A percentile compares a stretch with the other conserved stretches of the same genome.
Evolutionary conservation across 1,284 basidiomycete species (phyloP).

Genomic region (Fistulinella staudtii): DNA sequence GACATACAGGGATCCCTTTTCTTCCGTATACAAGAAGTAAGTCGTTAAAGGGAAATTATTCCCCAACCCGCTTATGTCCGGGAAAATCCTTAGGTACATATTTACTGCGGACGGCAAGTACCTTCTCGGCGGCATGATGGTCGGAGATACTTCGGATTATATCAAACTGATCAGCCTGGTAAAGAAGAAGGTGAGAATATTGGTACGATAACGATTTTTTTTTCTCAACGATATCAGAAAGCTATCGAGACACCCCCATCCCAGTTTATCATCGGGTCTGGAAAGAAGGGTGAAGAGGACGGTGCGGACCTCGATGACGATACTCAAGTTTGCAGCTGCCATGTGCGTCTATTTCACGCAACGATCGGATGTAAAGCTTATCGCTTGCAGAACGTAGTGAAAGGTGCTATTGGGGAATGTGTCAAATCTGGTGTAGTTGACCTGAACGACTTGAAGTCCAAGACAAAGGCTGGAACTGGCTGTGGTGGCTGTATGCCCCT

Average conservation of each 20-base stretch:
- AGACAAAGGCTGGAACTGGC: conserved; percentile 70
- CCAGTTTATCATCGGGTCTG: conserved; percentile 63
- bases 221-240: conserved; percentile 40
- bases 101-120: conserved; percentile 75
- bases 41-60: not conserved
- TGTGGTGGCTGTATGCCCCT: conserved; percentile 73
- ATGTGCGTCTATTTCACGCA: conserved; percentile 34
- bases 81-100: conserved; percentile 43
- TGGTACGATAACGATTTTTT: not conserved
- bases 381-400: conserved; percentile 52
- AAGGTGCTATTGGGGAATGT: conserved; percentile 54
- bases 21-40: conserved; percentile 67
- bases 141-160: conserved; percentile 71
- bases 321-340: conserved; percentile 68
- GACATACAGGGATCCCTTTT: conserved; percentile 72
- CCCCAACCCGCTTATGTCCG: not conserved
- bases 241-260: conserved; percentile 61
- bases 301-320: conserved; percentile 70
- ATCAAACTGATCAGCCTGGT: conserved; percentile 68
- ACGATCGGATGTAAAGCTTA: not conserved
- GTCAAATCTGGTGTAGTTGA: conserved; percentile 52
- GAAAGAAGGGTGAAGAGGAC: conserved; percentile 50
- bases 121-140: conserved; percentile 78
- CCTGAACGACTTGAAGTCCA: conserved; percentile 57
- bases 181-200: conserved; percentile 55